Conservation (phyloP, 352 stramenopile genomes). For the Pythium folliculosum region DNA sequence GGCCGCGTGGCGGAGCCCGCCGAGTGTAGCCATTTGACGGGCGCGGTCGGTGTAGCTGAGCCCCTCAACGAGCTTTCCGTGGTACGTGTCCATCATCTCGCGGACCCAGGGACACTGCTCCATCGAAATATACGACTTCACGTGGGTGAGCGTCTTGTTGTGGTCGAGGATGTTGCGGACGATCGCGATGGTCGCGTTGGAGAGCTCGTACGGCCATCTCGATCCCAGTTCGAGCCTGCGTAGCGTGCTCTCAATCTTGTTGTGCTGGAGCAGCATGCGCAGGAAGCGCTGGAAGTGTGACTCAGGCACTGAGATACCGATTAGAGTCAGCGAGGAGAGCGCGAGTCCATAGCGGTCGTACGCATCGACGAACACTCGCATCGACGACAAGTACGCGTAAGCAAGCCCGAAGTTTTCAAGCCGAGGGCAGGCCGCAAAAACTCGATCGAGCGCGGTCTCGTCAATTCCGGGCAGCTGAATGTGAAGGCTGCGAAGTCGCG, state of each 20-base stretch:
- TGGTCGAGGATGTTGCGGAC: not conserved
- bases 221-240: not conserved
- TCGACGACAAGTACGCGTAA: not conserved
- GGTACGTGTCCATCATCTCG: not conserved
- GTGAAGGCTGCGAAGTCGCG: not conserved
- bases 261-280: not conserved
- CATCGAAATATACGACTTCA: not conserved
- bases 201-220: not conserved
- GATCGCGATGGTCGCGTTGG: not conserved
- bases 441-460: not conserved
- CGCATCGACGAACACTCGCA: not conserved
- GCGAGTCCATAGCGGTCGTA: not conserved
- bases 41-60: not conserved
- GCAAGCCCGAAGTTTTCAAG: not conserved
- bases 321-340: not conserved
- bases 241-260: not conserved
- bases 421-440: not conserved
- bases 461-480: not conserved
- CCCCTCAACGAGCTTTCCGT: not conserved
- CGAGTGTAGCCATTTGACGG: not conserved
- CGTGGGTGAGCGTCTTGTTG: constrained; percentile 7
- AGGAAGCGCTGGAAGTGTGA: not conserved
- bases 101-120: not conserved
- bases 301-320: not conserved
- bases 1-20: not conserved